Conservation (phyloP, 164 flowering plant species). For the Vitis rupestris region DNA sequence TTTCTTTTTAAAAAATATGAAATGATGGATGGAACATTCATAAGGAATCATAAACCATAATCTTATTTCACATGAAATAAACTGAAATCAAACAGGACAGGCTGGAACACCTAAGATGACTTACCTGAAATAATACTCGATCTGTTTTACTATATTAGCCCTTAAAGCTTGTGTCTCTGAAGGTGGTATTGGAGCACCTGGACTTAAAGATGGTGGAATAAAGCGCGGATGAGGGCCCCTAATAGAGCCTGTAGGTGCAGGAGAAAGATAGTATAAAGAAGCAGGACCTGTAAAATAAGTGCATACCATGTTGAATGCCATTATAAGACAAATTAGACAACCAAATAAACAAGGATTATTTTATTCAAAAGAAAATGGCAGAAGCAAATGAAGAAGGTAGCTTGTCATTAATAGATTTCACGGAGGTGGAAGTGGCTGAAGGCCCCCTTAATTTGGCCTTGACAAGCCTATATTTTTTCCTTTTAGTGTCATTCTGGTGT, state of each 20-base stretch:
- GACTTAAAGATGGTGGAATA: conserved; percentile 45
- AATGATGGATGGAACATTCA: background rate
- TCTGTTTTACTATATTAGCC: conserved; percentile 60
- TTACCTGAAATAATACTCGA: conserved; percentile 96
- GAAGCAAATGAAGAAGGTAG: too few species aligned
- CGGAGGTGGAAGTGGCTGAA: too few species aligned
- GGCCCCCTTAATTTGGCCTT: too few species aligned
- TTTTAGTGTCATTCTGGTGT: too few species aligned
- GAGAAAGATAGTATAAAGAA: conserved; percentile 52
- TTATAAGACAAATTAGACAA: background rate
- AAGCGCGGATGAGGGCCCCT: conserved; percentile 56
- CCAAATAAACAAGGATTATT: too few species aligned
- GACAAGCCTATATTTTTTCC: too few species aligned
- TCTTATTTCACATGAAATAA: background rate
- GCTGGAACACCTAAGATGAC: conserved; percentile 3
- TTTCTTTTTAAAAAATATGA: background rate
- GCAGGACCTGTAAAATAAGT: conserved; percentile 50
- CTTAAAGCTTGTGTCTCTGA: conserved; percentile 45
- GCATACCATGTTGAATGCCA: background rate
- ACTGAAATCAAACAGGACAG: background rate
- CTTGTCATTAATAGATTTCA: too few species aligned
- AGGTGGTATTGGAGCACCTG: conserved; percentile 34
- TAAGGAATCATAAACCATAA: background rate
- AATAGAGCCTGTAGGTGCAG: conserved; percentile 59
- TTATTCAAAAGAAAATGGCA: too few species aligned